phyloP scores from a whole-genome alignment of 768 basidiomycete species.

The Candolleomyces eurysporus region DNA sequence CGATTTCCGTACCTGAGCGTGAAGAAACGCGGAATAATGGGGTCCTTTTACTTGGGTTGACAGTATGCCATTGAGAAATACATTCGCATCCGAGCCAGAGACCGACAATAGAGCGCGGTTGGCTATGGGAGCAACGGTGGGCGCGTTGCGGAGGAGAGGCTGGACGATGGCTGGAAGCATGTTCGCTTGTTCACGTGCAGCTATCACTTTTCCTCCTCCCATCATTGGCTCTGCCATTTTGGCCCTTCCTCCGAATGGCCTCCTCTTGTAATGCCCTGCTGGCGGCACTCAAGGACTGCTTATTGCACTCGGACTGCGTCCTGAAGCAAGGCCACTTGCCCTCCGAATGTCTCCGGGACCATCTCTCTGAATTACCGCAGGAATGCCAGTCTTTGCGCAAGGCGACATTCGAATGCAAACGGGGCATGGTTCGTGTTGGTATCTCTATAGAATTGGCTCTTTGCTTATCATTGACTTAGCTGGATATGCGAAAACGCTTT shows the following conservation, averaged over 20 bases:
- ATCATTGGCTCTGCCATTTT: neutral
- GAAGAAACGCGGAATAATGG: constrained; percentile 70
- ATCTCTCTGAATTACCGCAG: constrained; percentile 74
- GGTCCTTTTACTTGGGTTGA: constrained; percentile 53
- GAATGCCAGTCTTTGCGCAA: constrained; percentile 76
- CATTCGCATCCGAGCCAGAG: constrained; percentile 74
- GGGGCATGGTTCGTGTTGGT: constrained; percentile 67
- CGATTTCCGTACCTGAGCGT: constrained; percentile 61
- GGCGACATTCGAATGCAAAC: constrained; percentile 88
- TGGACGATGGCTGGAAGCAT: constrained; percentile 41
- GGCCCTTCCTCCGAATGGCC: constrained; percentile 51
- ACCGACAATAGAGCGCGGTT: constrained; percentile 71
- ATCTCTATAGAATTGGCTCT: neutral
- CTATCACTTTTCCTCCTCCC: neutral
- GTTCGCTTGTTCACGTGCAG: neutral
- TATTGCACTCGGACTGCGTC: constrained; percentile 86
- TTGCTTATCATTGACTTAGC: constrained; percentile 33
- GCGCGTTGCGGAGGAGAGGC: constrained; percentile 44
- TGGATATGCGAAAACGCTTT: constrained; percentile 85
- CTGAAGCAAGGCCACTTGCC: constrained; percentile 75
- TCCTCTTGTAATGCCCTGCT: constrained; percentile 79
- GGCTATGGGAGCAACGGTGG: constrained; percentile 60
- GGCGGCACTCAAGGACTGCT: constrained; percentile 76
- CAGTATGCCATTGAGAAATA: constrained; percentile 80
- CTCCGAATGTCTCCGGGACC: constrained; percentile 79